These are phyloP conservation scores for Hemisphaericaspora subhashii DNA, from an alignment of 1,139 yeast species.

Conservation along the genomic window DNA sequence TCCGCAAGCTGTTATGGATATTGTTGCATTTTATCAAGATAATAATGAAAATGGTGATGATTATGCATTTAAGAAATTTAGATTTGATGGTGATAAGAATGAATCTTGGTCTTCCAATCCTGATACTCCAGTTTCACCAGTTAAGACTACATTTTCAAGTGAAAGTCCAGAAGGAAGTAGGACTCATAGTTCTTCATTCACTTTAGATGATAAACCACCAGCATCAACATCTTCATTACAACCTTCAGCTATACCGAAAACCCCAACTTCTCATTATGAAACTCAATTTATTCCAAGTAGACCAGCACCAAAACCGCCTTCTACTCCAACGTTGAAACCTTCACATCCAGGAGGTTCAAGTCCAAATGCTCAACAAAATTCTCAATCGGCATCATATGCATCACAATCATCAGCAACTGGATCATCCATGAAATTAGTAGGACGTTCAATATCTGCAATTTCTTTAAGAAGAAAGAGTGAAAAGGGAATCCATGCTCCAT, in stretches of 20 bases:
- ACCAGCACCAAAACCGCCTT: conserved; percentile 65
- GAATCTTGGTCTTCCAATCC: conserved; percentile 15
- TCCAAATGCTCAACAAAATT: background rate
- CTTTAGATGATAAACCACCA: conserved; percentile 2
- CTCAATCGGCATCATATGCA: conserved; percentile 6
- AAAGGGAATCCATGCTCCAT: conserved; percentile 11
- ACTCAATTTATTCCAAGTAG: conserved; percentile 61
- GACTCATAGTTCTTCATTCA: background rate
- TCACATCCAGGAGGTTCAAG: background rate
- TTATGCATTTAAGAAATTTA: conserved; percentile 78
- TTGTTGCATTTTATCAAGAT: conserved; percentile 84
- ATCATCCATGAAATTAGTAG: conserved; percentile 22
- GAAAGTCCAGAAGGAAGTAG: background rate
- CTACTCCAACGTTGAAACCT: conserved; percentile 10
- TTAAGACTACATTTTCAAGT: conserved; percentile 5
- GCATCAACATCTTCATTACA: conserved; percentile 4
- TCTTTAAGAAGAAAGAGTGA: conserved; percentile 20
- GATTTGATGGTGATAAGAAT: conserved; percentile 26
- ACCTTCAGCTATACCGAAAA: conserved; percentile 16
- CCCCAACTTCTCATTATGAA: conserved; percentile 29
- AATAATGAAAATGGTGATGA: conserved; percentile 61
- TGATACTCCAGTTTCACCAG: conserved; percentile 1
- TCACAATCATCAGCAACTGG: conserved; percentile 7
- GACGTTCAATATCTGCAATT: conserved; percentile 42
- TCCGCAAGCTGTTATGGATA: conserved; percentile 93